A percentile compares a stretch with the other conserved stretches of the same genome.
phyloP scores from a whole-genome alignment of 371 early-diverging fungal genomes.

The Apophysomyces elegans region DNA sequence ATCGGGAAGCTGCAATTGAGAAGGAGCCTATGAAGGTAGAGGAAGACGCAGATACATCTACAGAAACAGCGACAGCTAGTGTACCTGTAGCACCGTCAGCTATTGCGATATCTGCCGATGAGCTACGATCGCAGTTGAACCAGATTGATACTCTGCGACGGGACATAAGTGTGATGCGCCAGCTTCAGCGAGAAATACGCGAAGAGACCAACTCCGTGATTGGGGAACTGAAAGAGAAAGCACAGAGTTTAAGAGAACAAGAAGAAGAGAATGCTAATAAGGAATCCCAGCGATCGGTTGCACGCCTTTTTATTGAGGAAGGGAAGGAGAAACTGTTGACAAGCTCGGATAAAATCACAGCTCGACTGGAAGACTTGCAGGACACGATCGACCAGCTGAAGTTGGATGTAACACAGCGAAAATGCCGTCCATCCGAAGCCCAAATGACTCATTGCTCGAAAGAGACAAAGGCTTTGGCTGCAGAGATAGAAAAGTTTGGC shows the following conservation, averaged over 20 bases:
- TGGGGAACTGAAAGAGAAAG: conserved; percentile 46
- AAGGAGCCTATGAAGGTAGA: conserved; percentile 1
- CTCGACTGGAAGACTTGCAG: conserved; percentile 73
- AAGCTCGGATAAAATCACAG: conserved; percentile 64
- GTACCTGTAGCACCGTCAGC: conserved; percentile 13
- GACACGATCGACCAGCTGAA: conserved; percentile 79
- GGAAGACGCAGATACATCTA: background rate
- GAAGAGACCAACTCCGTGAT: conserved; percentile 47
- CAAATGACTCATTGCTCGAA: conserved; percentile 64
- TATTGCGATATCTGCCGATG: conserved; percentile 23
- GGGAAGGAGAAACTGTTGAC: conserved; percentile 69
- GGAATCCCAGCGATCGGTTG: conserved; percentile 24
- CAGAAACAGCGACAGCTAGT: conserved; percentile 4
- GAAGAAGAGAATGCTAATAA: conserved; percentile 42
- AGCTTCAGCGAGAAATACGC: conserved; percentile 60
- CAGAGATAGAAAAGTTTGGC: conserved; percentile 61
- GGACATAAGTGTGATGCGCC: conserved; percentile 66
- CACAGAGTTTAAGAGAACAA: conserved; percentile 39
- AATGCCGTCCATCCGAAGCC: conserved; percentile 67
- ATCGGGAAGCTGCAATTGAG: background rate
- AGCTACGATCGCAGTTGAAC: conserved; percentile 24
- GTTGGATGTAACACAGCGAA: conserved; percentile 75
- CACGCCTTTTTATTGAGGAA: conserved; percentile 58
- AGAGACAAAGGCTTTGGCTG: conserved; percentile 59
- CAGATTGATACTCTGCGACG: conserved; percentile 48